These are phyloP conservation scores for Millerozyma miso DNA, from an alignment of 805 yeast genomes.

Conservation along the genomic window DNA sequence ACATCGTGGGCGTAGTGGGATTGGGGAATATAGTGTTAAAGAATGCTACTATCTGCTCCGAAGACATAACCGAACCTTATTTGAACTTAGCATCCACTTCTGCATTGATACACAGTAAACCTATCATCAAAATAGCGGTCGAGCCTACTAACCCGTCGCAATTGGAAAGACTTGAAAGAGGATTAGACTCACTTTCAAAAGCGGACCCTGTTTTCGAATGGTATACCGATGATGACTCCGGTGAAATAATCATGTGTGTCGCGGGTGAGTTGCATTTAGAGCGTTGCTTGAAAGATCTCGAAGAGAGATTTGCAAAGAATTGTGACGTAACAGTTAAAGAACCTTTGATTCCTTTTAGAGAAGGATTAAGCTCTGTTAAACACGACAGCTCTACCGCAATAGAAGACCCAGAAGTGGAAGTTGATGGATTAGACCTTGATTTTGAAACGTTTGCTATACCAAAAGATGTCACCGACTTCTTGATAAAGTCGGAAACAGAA, in stretches of 20 bases:
- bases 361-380: slow-evolving; percentile 64
- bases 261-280: slow-evolving; percentile 97
- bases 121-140: slow-evolving; percentile 91
- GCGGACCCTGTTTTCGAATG: slow-evolving; percentile 96
- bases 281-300: slow-evolving; percentile 86
- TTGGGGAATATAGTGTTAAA: slow-evolving; percentile 77
- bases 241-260: slow-evolving; percentile 89
- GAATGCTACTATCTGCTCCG: slow-evolving; percentile 73
- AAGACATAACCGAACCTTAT: slow-evolving; percentile 65
- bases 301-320: slow-evolving; percentile 82
- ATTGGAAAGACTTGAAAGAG: slow-evolving; percentile 69
- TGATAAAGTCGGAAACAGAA: slow-evolving; percentile 43
- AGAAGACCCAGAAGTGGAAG: neutral
- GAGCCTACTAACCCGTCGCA: slow-evolving; percentile 88
- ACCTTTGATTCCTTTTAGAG: slow-evolving; percentile 93
- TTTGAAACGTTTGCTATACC: slow-evolving; percentile 63
- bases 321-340: slow-evolving; percentile 81
- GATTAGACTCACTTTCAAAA: slow-evolving; percentile 70
- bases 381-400: slow-evolving; percentile 15
- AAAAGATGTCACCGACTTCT: slow-evolving; percentile 41
- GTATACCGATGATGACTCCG: slow-evolving; percentile 73
- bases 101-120: slow-evolving; percentile 58
- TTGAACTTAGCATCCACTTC: slow-evolving; percentile 53
- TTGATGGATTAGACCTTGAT: slow-evolving; percentile 44
- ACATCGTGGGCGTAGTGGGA: slow-evolving; percentile 91